These are phyloP conservation scores for Epichloe scottii DNA, from an alignment of 2,329 filamentous ascomycete genomes.

Conservation along the genomic window DNA sequence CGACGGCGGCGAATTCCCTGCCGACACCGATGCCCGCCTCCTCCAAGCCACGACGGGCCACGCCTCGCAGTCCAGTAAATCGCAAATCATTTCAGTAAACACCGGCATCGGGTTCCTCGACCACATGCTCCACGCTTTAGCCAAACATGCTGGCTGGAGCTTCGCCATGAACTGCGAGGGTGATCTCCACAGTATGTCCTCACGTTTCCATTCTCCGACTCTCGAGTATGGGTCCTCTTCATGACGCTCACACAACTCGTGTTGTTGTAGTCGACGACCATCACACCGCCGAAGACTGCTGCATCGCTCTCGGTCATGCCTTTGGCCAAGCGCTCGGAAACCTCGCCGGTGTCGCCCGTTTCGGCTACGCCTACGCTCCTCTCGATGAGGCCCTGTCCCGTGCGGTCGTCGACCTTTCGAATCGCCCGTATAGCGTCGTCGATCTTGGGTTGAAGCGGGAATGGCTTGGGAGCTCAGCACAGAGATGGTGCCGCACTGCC, in stretches of 20 bases:
- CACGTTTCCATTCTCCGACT: not conserved
- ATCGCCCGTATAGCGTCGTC: slow-evolving; percentile 75
- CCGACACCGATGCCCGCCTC: slow-evolving; percentile 46
- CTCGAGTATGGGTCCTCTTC: too few species aligned
- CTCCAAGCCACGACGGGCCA: slow-evolving; percentile 47
- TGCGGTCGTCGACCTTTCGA: slow-evolving; percentile 88
- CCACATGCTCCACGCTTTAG: slow-evolving; percentile 95
- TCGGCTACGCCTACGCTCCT: slow-evolving; percentile 83
- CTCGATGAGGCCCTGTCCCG: slow-evolving; percentile 91
- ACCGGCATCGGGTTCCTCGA: slow-evolving; percentile 96
- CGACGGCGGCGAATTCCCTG: slow-evolving; percentile 71
- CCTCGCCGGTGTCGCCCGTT: slow-evolving; percentile 72
- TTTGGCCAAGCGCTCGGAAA: slow-evolving; percentile 71
- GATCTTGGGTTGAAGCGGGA: slow-evolving; percentile 78
- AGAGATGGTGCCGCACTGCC: slow-evolving; percentile 94
- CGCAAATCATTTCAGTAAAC: slow-evolving; percentile 75
- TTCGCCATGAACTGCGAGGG: slow-evolving; percentile 71
- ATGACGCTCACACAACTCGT: not conserved
- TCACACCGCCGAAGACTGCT: slow-evolving; percentile 93
- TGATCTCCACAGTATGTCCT: slow-evolving; percentile 70
- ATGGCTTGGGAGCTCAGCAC: slow-evolving; percentile 88
- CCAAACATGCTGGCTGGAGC: slow-evolving; percentile 94
- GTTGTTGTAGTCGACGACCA: slow-evolving; percentile 73
- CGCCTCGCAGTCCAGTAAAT: slow-evolving; percentile 71
- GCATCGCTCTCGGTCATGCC: slow-evolving; percentile 75